Percentiles rank a stretch among this genome's conserved stretches.
These are phyloP conservation scores for Ophiostoma quercus DNA, from an alignment of 2,329 filamentous ascomycete species.

Conservation along the genomic window DNA sequence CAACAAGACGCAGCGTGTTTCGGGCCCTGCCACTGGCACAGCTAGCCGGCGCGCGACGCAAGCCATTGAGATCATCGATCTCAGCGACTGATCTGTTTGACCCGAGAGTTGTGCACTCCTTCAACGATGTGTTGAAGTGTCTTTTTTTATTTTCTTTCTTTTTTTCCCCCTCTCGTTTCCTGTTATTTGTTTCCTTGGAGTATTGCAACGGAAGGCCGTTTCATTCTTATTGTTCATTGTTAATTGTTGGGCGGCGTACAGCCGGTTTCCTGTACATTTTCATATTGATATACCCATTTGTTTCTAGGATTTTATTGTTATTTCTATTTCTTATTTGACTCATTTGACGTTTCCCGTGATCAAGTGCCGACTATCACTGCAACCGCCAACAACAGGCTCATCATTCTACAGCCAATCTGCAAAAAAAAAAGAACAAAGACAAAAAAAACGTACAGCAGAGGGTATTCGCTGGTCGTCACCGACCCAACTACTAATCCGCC, in stretches of 20 bases:
- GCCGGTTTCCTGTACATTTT: not conserved
- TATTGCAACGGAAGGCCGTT: not conserved
- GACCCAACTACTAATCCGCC: too few species aligned
- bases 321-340: not conserved
- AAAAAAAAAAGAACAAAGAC: not conserved
- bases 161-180: too few species aligned
- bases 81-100: constrained; percentile 11
- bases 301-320: not conserved
- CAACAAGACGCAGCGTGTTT: not conserved
- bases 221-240: not conserved
- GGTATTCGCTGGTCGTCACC: too few species aligned
- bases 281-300: not conserved
- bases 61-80: constrained; percentile 21
- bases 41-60: not conserved
- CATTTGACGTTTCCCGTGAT: too few species aligned
- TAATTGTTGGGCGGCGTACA: not conserved
- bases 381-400: too few species aligned
- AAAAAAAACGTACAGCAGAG: not conserved
- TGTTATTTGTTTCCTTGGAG: not conserved
- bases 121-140: too few species aligned
- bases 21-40: not conserved
- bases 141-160: not conserved
- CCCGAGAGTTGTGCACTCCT: too few species aligned
- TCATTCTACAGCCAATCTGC: too few species aligned
- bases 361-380: too few species aligned